Evolutionary conservation across 805 yeast species (phyloP).

Genomic region (Saturnispora hagleri): DNA sequence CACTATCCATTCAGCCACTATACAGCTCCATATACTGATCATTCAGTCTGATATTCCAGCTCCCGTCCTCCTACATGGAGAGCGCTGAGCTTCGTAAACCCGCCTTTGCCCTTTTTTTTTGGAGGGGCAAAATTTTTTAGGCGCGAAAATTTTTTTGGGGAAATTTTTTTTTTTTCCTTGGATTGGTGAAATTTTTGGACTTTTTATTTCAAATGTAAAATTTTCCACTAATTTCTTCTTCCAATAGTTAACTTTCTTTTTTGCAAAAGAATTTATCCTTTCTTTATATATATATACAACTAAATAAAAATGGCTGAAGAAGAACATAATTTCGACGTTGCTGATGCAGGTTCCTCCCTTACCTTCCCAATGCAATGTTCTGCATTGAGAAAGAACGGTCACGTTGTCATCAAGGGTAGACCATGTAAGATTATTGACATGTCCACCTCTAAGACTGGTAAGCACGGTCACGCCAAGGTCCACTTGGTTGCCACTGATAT

Average conservation of each 20-base stretch:
- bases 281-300: background rate
- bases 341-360: conserved; percentile 96
- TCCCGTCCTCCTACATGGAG: too few species aligned
- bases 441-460: conserved; percentile 99
- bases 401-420: conserved; percentile 97
- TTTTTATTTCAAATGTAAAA: background rate
- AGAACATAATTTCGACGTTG: conserved; percentile 88
- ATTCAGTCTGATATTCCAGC: too few species aligned
- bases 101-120: background rate
- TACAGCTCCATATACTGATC: too few species aligned
- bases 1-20: too few species aligned
- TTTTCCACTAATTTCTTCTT: conserved; percentile 1
- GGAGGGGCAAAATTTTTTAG: background rate
- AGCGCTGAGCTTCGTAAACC: background rate
- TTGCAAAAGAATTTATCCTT: background rate
- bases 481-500: conserved; percentile 98
- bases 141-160: background rate
- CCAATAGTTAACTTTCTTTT: conserved; percentile 1
- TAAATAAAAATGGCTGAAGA: conserved; percentile 26
- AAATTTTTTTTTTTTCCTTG: background rate
- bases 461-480: conserved; percentile 99
- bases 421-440: conserved; percentile 99
- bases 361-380: conserved; percentile 99
- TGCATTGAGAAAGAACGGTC: conserved; percentile 99
- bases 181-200: background rate